These are phyloP conservation scores for Taxillus chinensis DNA, from an alignment of 164 flowering plant species.

Conservation along the genomic window DNA sequence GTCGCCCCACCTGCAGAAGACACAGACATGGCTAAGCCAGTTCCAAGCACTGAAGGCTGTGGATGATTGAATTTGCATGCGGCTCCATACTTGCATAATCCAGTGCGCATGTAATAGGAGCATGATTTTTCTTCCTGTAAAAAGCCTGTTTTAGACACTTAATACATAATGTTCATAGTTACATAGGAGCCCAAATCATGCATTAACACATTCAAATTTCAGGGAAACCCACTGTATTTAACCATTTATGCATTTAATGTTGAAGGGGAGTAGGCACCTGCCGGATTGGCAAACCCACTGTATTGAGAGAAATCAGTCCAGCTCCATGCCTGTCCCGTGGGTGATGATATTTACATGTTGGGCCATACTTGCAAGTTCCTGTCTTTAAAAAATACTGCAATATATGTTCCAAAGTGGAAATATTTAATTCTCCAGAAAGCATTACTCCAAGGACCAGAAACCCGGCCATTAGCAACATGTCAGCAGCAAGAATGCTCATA, in stretches of 20 bases:
- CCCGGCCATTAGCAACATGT: no score
- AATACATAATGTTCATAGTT: background rate
- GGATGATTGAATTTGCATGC: constrained; percentile 88
- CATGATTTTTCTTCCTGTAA: constrained; percentile 51
- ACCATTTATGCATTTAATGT: no score
- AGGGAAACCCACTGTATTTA: no score
- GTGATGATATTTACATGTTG: constrained; percentile 68
- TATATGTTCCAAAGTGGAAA: background rate
- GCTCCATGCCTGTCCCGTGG: constrained; percentile 53
- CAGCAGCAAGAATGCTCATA: no score
- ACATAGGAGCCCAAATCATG: no score
- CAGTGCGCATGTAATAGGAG: constrained; percentile 18
- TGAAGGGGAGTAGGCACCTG: constrained; percentile 28
- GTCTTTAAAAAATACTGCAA: constrained; percentile 67
- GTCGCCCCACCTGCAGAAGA: constrained; percentile 28
- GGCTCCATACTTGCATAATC: constrained; percentile 63
- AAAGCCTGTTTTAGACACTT: background rate
- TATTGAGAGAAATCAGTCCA: constrained; percentile 43
- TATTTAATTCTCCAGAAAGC: background rate
- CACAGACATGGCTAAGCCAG: constrained; percentile 24
- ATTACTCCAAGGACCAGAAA: background rate
- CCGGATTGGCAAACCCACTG: constrained; percentile 54
- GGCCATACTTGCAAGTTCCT: constrained; percentile 65
- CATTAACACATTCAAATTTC: no score
- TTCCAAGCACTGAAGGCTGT: constrained; percentile 39